phyloP scores from a whole-genome alignment of 2,329 filamentous ascomycete genomes.

The Pezicula carpinea region DNA sequence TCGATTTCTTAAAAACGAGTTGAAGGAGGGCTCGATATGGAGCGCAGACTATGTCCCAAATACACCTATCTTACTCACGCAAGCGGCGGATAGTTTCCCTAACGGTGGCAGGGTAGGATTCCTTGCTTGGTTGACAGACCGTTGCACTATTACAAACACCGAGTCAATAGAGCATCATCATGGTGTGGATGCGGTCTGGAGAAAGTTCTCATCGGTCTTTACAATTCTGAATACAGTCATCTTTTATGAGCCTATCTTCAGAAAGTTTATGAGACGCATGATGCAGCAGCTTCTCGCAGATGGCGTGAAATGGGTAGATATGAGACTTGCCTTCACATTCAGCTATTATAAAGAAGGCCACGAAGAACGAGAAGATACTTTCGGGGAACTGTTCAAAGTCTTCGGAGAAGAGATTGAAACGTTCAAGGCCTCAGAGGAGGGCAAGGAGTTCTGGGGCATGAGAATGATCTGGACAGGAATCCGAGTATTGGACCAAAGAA shows the following conservation, averaged over 20 bases:
- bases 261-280: conserved; percentile 67
- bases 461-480: conserved; percentile 81
- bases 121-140: conserved; percentile 68
- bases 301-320: conserved; percentile 79
- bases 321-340: conserved; percentile 70
- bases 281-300: conserved; percentile 71
- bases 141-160: conserved; percentile 65
- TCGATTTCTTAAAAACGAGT: conserved; percentile 46
- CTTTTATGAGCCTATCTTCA: conserved; percentile 87
- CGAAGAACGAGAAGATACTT: conserved; percentile 63
- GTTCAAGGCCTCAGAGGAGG: conserved; percentile 69
- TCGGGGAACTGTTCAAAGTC: conserved; percentile 64
- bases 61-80: conserved; percentile 33
- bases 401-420: conserved; percentile 72
- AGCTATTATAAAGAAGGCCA: conserved; percentile 62
- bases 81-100: conserved; percentile 71
- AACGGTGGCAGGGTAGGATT: conserved; percentile 68
- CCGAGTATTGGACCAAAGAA: conserved; percentile 57
- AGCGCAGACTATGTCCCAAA: conserved; percentile 51
- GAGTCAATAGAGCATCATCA: conserved; percentile 78
- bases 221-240: conserved; percentile 68
- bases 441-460: conserved; percentile 76
- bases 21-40: conserved; percentile 57
- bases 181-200: conserved; percentile 79
- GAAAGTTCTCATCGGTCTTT: conserved; percentile 74